phyloP scores from a whole-genome alignment of 345 rosid species.

The Durio zibethinus region DNA sequence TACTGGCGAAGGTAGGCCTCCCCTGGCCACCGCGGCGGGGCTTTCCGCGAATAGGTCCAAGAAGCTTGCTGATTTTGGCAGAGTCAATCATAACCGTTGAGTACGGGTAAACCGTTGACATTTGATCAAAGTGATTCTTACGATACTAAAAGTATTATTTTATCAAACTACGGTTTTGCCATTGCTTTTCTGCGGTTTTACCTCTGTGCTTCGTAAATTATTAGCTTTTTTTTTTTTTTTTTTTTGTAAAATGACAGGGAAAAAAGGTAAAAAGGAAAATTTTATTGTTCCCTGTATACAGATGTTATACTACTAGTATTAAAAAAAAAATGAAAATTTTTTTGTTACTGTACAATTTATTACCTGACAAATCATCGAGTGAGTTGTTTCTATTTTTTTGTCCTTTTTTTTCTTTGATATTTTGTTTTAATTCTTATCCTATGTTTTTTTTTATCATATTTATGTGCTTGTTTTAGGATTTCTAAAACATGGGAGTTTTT shows the following conservation, averaged over 20 bases:
- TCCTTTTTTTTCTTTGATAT: background rate
- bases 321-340: background rate
- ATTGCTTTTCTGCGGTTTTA: constrained; percentile 1
- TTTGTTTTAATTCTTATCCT: background rate
- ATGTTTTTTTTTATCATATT: too few relatives aligned
- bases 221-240: background rate
- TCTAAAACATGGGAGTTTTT: too few relatives aligned
- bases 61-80: constrained; percentile 87
- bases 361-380: background rate
- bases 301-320: background rate
- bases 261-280: too few relatives aligned
- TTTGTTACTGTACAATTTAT: background rate
- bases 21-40: constrained; percentile 67
- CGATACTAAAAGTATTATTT: background rate
- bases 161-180: constrained; percentile 30
- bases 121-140: constrained; percentile 9
- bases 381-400: background rate
- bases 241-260: background rate
- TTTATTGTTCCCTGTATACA: background rate
- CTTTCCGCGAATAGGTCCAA: constrained; percentile 73
- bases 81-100: constrained; percentile 43
- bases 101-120: background rate
- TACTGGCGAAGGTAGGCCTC: constrained; percentile 60
- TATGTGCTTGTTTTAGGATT: too few relatives aligned
- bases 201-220: background rate